Evolutionary conservation across 1,284 basidiomycete genomes (phyloP).

Genomic region (Macrocystidia cucumis): DNA sequence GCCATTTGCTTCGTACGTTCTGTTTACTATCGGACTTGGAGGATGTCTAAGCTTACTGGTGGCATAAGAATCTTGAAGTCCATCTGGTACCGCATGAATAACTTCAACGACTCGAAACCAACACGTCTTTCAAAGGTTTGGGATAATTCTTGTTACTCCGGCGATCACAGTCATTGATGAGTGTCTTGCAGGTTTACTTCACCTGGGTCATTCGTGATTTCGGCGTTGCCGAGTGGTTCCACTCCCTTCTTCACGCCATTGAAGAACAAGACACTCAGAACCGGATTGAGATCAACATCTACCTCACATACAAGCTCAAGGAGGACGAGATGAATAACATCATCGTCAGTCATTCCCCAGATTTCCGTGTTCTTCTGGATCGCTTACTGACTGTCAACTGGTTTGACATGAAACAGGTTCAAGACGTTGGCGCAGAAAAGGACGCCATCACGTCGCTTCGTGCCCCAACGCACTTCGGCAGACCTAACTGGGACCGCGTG

Average conservation of each 20-base stretch:
- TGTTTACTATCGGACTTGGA: slow-evolving; percentile 1
- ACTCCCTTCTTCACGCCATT: slow-evolving; percentile 84
- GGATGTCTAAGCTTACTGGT: slow-evolving; percentile 4
- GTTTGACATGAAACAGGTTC: slow-evolving; percentile 46
- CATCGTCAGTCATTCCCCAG: slow-evolving; percentile 38
- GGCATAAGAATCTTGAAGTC: slow-evolving; percentile 69
- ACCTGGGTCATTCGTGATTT: slow-evolving; percentile 89
- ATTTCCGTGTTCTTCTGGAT: slow-evolving; percentile 5
- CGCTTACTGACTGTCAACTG: not conserved
- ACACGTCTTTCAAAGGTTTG: slow-evolving; percentile 67
- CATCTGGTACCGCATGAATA: slow-evolving; percentile 94
- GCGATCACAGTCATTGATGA: not conserved
- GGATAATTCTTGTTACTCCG: not conserved
- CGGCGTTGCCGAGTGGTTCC: slow-evolving; percentile 86
- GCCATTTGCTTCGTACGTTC: slow-evolving; percentile 78
- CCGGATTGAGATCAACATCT: slow-evolving; percentile 86
- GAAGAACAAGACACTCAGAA: slow-evolving; percentile 84
- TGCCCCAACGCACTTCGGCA: slow-evolving; percentile 88
- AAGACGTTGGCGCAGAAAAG: slow-evolving; percentile 83
- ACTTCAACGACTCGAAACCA: slow-evolving; percentile 60
- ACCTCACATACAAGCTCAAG: slow-evolving; percentile 82
- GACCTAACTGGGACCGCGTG: slow-evolving; percentile 88
- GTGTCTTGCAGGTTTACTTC: slow-evolving; percentile 58
- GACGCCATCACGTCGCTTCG: slow-evolving; percentile 82
- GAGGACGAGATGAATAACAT: slow-evolving; percentile 89